A percentile compares a stretch with the other conserved stretches of the same genome.
Evolutionary conservation across 164 flowering plant genomes (phyloP).

Genomic region (Brasenia schreberi): DNA sequence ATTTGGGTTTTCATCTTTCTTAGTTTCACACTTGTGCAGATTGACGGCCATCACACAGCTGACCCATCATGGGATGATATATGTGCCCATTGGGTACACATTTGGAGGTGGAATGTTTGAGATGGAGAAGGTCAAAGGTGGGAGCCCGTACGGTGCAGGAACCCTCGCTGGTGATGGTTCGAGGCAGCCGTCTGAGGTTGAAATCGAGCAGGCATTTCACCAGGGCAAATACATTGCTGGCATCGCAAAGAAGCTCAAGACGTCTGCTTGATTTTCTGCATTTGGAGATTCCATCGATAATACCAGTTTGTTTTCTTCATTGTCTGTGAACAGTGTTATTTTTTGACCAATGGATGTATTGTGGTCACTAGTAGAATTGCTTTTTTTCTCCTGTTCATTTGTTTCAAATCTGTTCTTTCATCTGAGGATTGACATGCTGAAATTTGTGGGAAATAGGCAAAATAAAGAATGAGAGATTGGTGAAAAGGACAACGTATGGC

Average conservation of each 20-base stretch:
- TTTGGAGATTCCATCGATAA: no score
- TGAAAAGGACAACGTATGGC: no score
- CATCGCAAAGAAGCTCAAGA: slow-evolving; percentile 11
- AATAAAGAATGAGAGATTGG: no score
- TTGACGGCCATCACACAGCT: slow-evolving; percentile 63
- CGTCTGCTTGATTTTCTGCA: neutral
- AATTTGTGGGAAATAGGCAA: no score
- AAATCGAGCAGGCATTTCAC: slow-evolving; percentile 58
- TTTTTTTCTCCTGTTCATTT: neutral
- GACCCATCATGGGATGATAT: slow-evolving; percentile 62
- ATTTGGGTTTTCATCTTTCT: no score
- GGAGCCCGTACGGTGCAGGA: slow-evolving; percentile 73
- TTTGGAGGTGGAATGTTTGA: slow-evolving; percentile 69
- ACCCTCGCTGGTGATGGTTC: slow-evolving; percentile 76
- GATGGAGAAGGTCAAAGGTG: slow-evolving; percentile 52
- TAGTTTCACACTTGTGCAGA: slow-evolving; percentile 14
- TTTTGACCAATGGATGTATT: neutral
- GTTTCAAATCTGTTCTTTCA: neutral
- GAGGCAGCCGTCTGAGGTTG: slow-evolving; percentile 41
- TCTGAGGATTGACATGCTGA: no score
- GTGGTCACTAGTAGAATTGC: neutral
- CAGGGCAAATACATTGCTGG: slow-evolving; percentile 62
- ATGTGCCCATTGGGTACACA: slow-evolving; percentile 64
- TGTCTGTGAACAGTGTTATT: neutral
- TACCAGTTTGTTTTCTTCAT: neutral